Percentiles rank a stretch among this genome's conserved stretches.
Evolutionary conservation across 371 early-diverging fungal species (phyloP).

Genomic region (Parasitella parasitica): DNA sequence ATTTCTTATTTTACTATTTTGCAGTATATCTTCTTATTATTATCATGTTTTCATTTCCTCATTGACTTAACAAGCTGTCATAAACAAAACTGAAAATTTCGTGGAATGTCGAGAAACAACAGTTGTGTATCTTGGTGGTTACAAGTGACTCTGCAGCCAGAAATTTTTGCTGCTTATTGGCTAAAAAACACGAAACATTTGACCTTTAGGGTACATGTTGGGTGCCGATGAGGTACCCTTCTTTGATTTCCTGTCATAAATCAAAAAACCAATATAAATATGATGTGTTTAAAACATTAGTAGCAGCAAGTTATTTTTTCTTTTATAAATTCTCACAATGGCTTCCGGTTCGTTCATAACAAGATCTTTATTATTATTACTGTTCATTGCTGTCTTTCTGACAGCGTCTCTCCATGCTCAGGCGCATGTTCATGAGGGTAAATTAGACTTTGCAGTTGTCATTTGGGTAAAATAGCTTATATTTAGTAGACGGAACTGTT

Average conservation of each 20-base stretch:
- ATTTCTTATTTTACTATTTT: too few species aligned
- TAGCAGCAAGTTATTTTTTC: neutral
- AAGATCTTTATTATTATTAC: neutral
- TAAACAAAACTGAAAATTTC: neutral
- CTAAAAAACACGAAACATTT: neutral
- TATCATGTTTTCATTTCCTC: too few species aligned
- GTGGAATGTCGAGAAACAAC: neutral
- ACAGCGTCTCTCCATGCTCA: conserved; percentile 6
- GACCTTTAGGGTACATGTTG: conserved; percentile 7
- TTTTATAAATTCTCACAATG: neutral
- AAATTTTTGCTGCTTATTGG: conserved; percentile 26
- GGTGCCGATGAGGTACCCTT: neutral
- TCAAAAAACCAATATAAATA: neutral
- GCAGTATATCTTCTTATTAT: too few species aligned
- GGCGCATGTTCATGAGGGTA: conserved; percentile 23
- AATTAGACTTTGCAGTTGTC: neutral
- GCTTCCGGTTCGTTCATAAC: neutral
- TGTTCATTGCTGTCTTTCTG: conserved; percentile 5
- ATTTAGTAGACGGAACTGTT: neutral
- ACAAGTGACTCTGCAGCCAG: conserved; percentile 1
- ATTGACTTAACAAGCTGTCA: too few species aligned
- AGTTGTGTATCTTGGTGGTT: conserved; percentile 9
- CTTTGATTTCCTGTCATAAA: neutral
- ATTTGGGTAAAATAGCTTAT: neutral
- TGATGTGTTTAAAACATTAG: neutral